Evolutionary conservation across 768 basidiomycete species (phyloP), one percentile per base, ranked within the genome.

Genomic region (Trametes villosa): DNA sequence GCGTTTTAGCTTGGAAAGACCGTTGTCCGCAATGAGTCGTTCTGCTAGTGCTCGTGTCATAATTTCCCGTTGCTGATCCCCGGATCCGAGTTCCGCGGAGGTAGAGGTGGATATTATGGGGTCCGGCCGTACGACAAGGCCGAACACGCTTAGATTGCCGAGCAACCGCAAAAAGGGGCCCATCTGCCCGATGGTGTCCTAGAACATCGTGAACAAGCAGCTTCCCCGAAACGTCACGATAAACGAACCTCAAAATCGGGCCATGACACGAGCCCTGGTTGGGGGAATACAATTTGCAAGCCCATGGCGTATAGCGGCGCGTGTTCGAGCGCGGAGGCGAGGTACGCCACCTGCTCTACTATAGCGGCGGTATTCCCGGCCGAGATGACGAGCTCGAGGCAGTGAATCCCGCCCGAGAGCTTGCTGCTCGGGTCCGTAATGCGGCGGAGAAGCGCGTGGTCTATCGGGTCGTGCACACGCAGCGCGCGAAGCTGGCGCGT

Each of bases 71-170:
- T 53, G 44, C 27, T 31, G 18, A 2, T 60, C 59, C 6, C 63
- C 50, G 15, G 53, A 52, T 4, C 44, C 45, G 33, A n/a, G 24
- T 29, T 34, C 36, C 6, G 6, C 49, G 41, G 26, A 49, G 7
- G 18, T 27, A 7, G 45, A 18, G 12, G 30, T 24, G 3, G 51
- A 18, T 24, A 63, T 52, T 13, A 62, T 26, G 9, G 70, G 66
- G 26, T 69, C 68, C 6, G 70, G 70, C 15, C 61, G 63, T 24
- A 64, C 51, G 49, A 60, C 64, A 13, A 69, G 44, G 44, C 67
- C 57, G 38, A 71, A 30, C 20, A 53, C 55, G 41, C 53, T 62
- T 9, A 71, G 49, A 22, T 45, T 13, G 31, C 57, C 42, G 13
- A 71, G 47, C 0, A 41, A 18, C 8, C n/a, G 30, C 9, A 71